Evolutionary conservation across 169 alveolate genomes (phyloP).

Genomic region (Plasmodium malariae): DNA sequence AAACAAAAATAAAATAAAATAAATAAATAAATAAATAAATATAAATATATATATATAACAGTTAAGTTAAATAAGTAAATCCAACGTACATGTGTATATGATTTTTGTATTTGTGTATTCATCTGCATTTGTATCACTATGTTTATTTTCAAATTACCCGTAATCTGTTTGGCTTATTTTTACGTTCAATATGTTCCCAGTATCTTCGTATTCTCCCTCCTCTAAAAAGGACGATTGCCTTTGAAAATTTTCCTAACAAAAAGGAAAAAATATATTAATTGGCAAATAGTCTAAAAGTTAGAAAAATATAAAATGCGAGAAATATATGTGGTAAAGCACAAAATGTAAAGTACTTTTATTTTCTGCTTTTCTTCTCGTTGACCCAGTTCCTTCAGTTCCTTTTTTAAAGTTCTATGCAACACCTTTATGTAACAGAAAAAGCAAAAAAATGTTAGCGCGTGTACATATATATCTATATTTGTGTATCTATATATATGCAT

Average conservation of each 20-base stretch:
- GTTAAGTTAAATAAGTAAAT: too few species aligned
- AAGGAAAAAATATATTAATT: not conserved
- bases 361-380: constrained; percentile 32
- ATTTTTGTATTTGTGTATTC: not conserved
- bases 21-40: not conserved
- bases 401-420: constrained; percentile 44
- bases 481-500: constrained; percentile 7
- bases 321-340: not conserved
- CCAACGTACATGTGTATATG: not conserved
- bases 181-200: constrained; percentile 81
- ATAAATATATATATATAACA: not conserved
- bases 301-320: not conserved
- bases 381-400: constrained; percentile 50
- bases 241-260: constrained; percentile 52
- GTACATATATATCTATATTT: constrained; percentile 11
- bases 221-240: constrained; percentile 58
- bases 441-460: not conserved
- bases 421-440: too few species aligned
- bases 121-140: not conserved
- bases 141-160: constrained; percentile 50
- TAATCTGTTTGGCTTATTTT: constrained; percentile 86
- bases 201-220: constrained; percentile 44
- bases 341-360: not conserved
- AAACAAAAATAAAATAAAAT: not conserved
- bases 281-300: too few species aligned